phyloP scores from a whole-genome alignment of 441 rosid species.

The Pelargonium exstipulatum region DNA sequence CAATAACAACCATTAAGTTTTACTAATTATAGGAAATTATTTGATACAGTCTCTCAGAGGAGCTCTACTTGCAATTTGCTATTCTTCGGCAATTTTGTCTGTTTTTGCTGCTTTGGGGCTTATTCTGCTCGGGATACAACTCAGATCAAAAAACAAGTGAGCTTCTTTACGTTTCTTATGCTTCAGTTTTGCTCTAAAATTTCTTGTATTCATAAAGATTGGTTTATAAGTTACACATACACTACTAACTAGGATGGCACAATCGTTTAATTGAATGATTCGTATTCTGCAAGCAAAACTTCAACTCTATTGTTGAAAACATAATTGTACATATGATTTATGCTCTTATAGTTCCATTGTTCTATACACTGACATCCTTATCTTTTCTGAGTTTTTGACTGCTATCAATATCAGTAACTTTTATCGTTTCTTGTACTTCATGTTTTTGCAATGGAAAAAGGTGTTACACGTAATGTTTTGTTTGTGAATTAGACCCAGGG shows the following conservation, averaged over 20 bases:
- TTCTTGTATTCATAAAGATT: neutral
- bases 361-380: too few relatives aligned
- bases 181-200: conserved; percentile 19
- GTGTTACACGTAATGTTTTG: too few relatives aligned
- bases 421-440: too few relatives aligned
- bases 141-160: conserved; percentile 55
- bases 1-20: too few relatives aligned
- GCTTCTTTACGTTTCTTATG: conserved; percentile 12
- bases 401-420: too few relatives aligned
- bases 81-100: conserved; percentile 57
- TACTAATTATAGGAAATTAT: conserved; percentile 15
- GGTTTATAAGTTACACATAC: too few relatives aligned
- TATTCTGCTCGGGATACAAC: conserved; percentile 55
- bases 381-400: too few relatives aligned
- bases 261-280: too few relatives aligned
- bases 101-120: conserved; percentile 55
- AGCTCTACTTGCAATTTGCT: conserved; percentile 56
- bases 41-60: conserved; percentile 73
- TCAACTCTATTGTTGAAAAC: neutral
- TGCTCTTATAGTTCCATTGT: too few relatives aligned
- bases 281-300: neutral
- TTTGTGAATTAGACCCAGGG: too few relatives aligned
- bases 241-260: too few relatives aligned
- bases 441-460: too few relatives aligned
- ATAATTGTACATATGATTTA: neutral